Base-by-base conservation (phyloP, 345 rosid species). In the Hibiscus syriacus region DNA sequence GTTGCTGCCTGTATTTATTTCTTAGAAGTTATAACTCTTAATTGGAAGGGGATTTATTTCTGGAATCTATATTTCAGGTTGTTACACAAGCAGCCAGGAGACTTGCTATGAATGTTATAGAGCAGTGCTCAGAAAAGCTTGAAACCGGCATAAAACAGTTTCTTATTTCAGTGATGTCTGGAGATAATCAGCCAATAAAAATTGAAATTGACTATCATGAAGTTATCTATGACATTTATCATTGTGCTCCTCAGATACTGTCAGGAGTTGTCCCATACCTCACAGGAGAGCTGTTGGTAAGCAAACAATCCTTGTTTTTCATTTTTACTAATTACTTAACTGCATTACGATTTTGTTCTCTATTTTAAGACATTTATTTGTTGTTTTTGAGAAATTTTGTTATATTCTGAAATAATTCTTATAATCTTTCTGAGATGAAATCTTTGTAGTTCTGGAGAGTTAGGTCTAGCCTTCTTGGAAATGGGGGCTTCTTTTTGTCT, bases 211-310 rank as follows among this genome's bases (percentile, higher is more conserved):
- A 91, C 81, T 82, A 85, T 78, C 96, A 91, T 81, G 92, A 94
- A 70, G 92, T 91, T 75, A 87, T 91, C 30, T 94, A 81, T 82
- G 99, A 83, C 72, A 66, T 94, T 65, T 87, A 87, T 76, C 68
- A 76, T 66, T 89, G 95, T 77, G 93, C 96, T 70, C 97, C 98
- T 72, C 92, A 91, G 75, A 78, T 87, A 56, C 80, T 94, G 67
- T 74, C 96, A 3, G 97, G 92, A 77, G 95, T 86, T 59, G 81
- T 88, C 62, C 93, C 98, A 11, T 85, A 91, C 78, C 91, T 94
- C 74, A 88, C 87, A 12, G 99, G 99, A 71, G 99, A 94, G 81
- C 84, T 94, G 56, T 79, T 94, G 99, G 99, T 94, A 93, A 78
- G 67, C 50, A 22, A 57, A 23, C 13, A 68, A 53, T n/a, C 45